Percentiles rank a stretch among this genome's conserved stretches.
Conservation (phyloP, 257 asterid genomes). For the Anisodus tanguticus region DNA sequence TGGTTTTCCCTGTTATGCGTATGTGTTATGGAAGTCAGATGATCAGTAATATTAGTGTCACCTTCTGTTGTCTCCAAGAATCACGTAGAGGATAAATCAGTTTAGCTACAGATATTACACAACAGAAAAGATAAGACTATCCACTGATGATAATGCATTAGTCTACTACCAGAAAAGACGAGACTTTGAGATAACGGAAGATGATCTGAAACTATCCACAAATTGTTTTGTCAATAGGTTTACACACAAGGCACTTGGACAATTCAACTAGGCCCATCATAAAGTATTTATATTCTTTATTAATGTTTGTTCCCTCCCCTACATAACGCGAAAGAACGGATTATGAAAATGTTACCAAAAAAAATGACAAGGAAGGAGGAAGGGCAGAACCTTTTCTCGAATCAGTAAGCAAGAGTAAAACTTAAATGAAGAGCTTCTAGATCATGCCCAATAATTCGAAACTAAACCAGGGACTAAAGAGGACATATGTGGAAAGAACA, state of each 20-base stretch:
- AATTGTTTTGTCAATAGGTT: not conserved
- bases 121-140: not conserved
- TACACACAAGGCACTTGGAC: not conserved
- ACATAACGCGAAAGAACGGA: not conserved
- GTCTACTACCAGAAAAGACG: not conserved
- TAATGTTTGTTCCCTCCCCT: not conserved
- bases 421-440: constrained; percentile 1
- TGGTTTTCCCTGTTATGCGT: constrained; percentile 64
- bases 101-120: constrained; percentile 1
- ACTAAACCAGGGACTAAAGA: not conserved
- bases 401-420: not conserved
- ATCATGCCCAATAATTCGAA: not conserved
- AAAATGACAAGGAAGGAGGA: not conserved
- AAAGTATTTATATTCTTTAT: not conserved
- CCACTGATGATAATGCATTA: not conserved
- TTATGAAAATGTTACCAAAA: not conserved
- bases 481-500: not conserved
- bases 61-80: constrained; percentile 17
- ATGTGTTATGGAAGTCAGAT: constrained; percentile 24
- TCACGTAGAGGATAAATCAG: not conserved
- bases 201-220: not conserved
- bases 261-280: constrained; percentile 11
- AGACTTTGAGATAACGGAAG: not conserved
- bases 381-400: not conserved
- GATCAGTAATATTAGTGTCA: constrained; percentile 3